Evolutionary conservation across 2,329 filamentous ascomycete species (phyloP), one percentile per base, ranked within the genome.

Genomic region (Xylaria sp.): DNA sequence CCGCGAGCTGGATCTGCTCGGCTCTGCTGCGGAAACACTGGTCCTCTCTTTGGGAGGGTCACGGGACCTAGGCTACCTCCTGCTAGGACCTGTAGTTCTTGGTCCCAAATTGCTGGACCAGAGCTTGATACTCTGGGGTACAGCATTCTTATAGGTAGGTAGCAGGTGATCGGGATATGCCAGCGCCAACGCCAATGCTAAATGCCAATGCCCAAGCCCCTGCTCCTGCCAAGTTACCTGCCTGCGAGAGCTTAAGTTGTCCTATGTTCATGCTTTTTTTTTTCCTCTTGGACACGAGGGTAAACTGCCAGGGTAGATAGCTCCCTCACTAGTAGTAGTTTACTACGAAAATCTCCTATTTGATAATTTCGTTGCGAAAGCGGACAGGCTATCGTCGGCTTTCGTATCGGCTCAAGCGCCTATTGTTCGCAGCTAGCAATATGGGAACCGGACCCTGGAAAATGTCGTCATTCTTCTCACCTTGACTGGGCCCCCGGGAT

Each of bases 341-440:
- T 37, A 10, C 7, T 37, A 10, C 34, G 34, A 37, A 37, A 37
- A 37, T 37, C 4, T 37, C 34, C 34, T 37, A 37, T 37, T 37
- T 37, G 34, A 37, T 37, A 37, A 37, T 9, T 37, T 37, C 34
- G 7, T 48, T 63, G 65, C 59, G 65, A 67, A 51, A 67, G 54
- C 65, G 66, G 55, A 48, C 58, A 56, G 69, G 69, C 48, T 71
- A 71, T 57, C 63, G 44, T 71, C 69, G 69, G 69, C 69, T 69
- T 41, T 59, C 34, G 2, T 20, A 34, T 37, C 55, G 28, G 39
- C 28, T 65, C 51, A 37, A 51, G 56, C 41, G 61, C 50, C 56
- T 68, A 34, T 46, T 23, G 25, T 59, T 58, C 15, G 2, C 32
- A 8, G 34, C 51, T 46, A 37, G 48, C 39, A 50, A 7, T 39